Evolutionary conservation across 306 rosid species (phyloP).

Genomic region (Pyrus betulifolia): DNA sequence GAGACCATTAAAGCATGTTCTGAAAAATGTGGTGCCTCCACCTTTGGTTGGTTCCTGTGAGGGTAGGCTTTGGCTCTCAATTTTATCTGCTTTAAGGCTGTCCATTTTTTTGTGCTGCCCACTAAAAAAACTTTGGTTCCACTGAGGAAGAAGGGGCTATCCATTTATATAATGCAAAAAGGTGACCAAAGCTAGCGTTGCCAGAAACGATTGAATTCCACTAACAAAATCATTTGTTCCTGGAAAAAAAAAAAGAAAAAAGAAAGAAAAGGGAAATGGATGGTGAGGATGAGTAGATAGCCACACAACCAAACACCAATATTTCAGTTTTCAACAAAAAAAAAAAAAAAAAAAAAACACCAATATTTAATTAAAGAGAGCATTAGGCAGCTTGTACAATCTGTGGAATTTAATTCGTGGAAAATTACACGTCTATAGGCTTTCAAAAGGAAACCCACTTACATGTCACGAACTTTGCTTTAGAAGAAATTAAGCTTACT

Average conservation of each 20-base stretch:
- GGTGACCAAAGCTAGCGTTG: background rate
- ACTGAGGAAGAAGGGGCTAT: background rate
- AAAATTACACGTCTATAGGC: background rate
- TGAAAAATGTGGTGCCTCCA: conserved; percentile 50
- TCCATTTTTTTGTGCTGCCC: background rate
- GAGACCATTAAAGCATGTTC: conserved; percentile 68
- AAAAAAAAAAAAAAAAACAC: background rate
- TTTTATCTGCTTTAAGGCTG: conserved; percentile 1
- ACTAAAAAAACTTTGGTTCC: background rate
- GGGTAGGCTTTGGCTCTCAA: conserved; percentile 48
- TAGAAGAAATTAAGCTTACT: background rate
- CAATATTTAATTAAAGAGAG: background rate
- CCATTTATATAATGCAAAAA: background rate
- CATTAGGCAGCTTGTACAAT: background rate
- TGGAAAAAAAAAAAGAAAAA: background rate
- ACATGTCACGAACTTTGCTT: background rate
- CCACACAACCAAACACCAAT: background rate
- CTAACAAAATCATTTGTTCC: conserved; percentile 1
- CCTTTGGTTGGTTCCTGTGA: conserved; percentile 6
- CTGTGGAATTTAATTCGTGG: background rate
- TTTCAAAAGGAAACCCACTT: conserved; percentile 6
- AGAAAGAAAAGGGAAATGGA: background rate
- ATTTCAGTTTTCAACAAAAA: no score
- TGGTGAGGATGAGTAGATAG: conserved; percentile 7
- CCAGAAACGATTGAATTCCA: background rate